Percentiles rank a stretch among this genome's conserved stretches.
Evolutionary conservation across 1,284 basidiomycete species (phyloP).

Genomic region (Cutaneotrichosporon dermatis): DNA sequence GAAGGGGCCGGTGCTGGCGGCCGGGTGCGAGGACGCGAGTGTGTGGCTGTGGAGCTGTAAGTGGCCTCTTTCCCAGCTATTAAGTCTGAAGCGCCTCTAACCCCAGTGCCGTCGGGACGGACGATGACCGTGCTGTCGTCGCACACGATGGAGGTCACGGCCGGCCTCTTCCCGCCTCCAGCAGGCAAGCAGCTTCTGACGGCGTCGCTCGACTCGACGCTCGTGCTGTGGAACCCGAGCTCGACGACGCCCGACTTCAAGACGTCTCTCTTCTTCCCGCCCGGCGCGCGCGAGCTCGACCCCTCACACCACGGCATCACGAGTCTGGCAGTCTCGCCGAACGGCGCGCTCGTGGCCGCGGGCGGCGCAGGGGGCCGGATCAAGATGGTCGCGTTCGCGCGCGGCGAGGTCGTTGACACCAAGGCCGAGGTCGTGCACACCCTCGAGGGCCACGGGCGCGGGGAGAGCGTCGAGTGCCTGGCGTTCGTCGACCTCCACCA

Average conservation of each 20-base stretch:
- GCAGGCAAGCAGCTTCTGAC: constrained; percentile 81
- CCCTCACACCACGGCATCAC: constrained; percentile 68
- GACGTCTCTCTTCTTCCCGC: constrained; percentile 43
- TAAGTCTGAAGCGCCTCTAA: not conserved
- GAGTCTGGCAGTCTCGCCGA: constrained; percentile 73
- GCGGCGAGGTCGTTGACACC: constrained; percentile 69
- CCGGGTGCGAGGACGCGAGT: constrained; percentile 87
- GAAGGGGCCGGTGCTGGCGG: constrained; percentile 80
- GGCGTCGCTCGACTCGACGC: constrained; percentile 72
- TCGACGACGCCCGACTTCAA: constrained; percentile 61
- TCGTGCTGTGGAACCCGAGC: constrained; percentile 91
- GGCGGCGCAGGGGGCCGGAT: constrained; percentile 79
- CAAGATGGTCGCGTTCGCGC: constrained; percentile 76
- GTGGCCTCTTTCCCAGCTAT: not conserved
- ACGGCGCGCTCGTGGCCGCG: constrained; percentile 80
- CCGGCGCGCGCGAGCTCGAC: constrained; percentile 57
- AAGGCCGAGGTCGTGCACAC: constrained; percentile 56
- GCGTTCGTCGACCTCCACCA: constrained; percentile 75
- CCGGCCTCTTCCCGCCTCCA: constrained; percentile 72
- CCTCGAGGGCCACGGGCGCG: constrained; percentile 77
- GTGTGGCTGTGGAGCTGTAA: constrained; percentile 96
- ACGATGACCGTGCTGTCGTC: constrained; percentile 95
- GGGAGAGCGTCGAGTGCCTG: constrained; percentile 84
- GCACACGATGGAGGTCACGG: constrained; percentile 77
- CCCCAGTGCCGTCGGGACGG: constrained; percentile 79